Base-by-base conservation (phyloP, 208 protist species). In the Acanthamoeba triangularis region DNA sequence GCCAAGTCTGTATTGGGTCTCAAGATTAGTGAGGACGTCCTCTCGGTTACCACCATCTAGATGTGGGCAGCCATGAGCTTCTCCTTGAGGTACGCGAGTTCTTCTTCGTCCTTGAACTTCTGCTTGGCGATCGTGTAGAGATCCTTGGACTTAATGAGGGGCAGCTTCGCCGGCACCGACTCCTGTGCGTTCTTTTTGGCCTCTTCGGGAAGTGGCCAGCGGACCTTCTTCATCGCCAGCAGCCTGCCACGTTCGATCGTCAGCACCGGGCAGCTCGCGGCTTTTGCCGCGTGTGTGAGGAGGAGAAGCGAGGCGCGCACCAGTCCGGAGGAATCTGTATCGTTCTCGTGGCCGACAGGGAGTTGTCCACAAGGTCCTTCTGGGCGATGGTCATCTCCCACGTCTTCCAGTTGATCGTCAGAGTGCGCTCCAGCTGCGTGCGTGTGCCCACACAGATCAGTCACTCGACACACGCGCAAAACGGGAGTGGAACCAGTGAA, bases 331-430 rank as follows among this genome's bases (percentile, higher is more conserved):
- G 80, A 63, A 88, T 88, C n/a, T 63, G 41, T 35, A 88, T 88
- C 30, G 80, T 88, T 37, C 80, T 54, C 11, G 80, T 63, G 4
- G 47, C 37, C 3, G 80, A 88, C 80, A 88, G 47, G 16, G 80
- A 1, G 49, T 33, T 28, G 47, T 88, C 47, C 41, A 30, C 25
- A 63, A 88, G 49, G 49, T 88, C 80, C 80, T 88, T 63, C 14
- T 88, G 80, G 5, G n/a, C 49, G 47, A 88, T 88, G 47, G 49
- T 88, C 44, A 88, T 33, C 80, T 88, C 80, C 80, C 80, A 88
- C 41, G 80, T 88, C 52, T 88, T 88, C 80, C 80, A 88, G 80
- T 88, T 88, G 80, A 88, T 88, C 3, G 80, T 88, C 33, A 88
- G 33, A 35, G 80, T 88, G 13, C 80, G 80, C 52, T 88, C 80